Evolutionary conservation across 208 protist genomes (phyloP), one percentile per base, ranked within the genome.

Genomic region (Angomonas ambiguus): DNA sequence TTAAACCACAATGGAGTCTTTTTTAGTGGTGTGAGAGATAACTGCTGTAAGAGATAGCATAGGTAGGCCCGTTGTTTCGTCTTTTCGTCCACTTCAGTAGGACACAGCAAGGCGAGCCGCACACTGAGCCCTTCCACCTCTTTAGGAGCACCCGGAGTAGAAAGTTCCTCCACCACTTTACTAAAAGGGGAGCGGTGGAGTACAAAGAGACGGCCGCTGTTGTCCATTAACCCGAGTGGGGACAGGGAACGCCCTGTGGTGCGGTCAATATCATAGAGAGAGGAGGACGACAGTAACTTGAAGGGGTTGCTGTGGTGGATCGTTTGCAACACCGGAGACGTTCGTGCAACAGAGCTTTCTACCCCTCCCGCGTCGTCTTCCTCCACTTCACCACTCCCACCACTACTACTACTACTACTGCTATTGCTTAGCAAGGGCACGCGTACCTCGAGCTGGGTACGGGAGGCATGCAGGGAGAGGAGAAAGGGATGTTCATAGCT

Each of bases 401-500:
- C 28, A 11, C 38, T 6, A 58, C 35, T 34, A 48, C 27, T 42
- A 49, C 38, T 58, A 20, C 33, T 51, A 33, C 31, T 55, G 0
- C 74, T 53, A 2, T 72, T 79, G 18, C 69, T 79, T 34, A 87
- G 66, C 24, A 89, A 72, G 0, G 87, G 87, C 33, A 93, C 41
- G 11, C 75, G 74, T 51, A 93, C 74, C 76, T 92, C 77, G 62
- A 89, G 53, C 20, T 67, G 58, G 11, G 66, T 42, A 2, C 32
- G 49, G 16, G 71, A 33, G 42, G 51, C 30, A 62, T 85, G 82
- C 20, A 70, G 42, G 0, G 86, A 78, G 10, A 92, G 20, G 2
- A 87, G 59, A 57, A 77, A 92, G 0, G 86, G 86, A 56, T 92
- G 71, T 25, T 76, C 62, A 71, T 88, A 92, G 30, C n/a, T 41